Base-by-base conservation (phyloP, 2,329 filamentous ascomycete genomes). In the Phoma sp. region DNA sequence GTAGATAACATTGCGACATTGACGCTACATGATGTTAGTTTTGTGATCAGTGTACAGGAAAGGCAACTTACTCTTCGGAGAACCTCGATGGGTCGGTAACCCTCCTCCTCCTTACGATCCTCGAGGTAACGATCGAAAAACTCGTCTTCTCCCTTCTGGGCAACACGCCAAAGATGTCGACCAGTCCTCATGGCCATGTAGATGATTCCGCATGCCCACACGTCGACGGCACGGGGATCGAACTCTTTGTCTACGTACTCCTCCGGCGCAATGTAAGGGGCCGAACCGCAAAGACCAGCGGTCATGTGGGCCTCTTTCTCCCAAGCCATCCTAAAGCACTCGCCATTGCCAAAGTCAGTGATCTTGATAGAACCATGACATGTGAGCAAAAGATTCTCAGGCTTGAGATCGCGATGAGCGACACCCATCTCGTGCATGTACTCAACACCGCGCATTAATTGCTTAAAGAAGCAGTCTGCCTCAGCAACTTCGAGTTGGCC, bases 381-480 rank as follows among this genome's bases (percentile, higher is more conserved):
- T 4, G 95, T 99, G 51, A 99, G 82, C 0, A 99, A 86, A 10
- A 99, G 83, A 65, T 99, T 99, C 75, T 99, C 95, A 0, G 95
- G 95, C 76, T 99, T 99, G 40, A 99, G 79, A 69, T 99, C 95
- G 58, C 95, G 90, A 74, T 99, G 95, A 10, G 95, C 93, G 24
- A 99, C 95, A 52, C 95, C 95, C 95, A 98, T 99, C 73, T 98
- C 93, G 77, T 99, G 95, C 80, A 99, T 92, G 75, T 99, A 99
- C 77, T 98, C 93, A 47, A 99, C 95, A 58, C 95, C 95, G 52
- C 95, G 90, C 93, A 99, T 98, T 77, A 98, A 87, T 77, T 99
- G 95, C 79, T 98, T 96, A 82, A 99, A 99, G 75, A 95, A 96
- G 78, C 95, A 99, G 74, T 99, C 95, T 56, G 95, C 93, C 77